These are phyloP conservation scores for Monosporascus sp. DNA, from an alignment of 2,329 filamentous ascomycete species.

Conservation along the genomic window DNA sequence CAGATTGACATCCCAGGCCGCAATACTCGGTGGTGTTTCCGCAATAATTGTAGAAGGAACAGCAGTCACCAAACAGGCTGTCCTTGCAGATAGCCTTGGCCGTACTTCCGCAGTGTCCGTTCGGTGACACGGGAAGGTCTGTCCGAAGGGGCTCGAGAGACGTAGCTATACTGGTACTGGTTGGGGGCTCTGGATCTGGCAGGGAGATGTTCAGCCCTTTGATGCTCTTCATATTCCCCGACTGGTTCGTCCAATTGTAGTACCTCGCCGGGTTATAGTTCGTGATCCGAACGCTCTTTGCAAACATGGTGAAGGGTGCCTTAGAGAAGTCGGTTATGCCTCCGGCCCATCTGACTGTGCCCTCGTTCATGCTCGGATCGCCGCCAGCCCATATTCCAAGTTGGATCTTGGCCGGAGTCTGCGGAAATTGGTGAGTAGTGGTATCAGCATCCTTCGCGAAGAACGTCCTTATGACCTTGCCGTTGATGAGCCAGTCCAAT, in stretches of 20 bases:
- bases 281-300: slow-evolving; percentile 12
- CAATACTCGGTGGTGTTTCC: slow-evolving; percentile 9
- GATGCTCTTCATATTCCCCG: slow-evolving; percentile 8
- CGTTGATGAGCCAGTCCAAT: slow-evolving; percentile 13
- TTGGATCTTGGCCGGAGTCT: slow-evolving; percentile 14
- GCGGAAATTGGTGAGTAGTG: slow-evolving; percentile 11
- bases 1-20: slow-evolving; percentile 6
- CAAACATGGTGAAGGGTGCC: slow-evolving; percentile 12
- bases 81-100: slow-evolving; percentile 4
- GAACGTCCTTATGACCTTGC: slow-evolving; percentile 12
- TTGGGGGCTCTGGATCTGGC: background rate
- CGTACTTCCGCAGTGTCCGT: slow-evolving; percentile 5
- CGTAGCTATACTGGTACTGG: background rate
- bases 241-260: slow-evolving; percentile 15
- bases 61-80: slow-evolving; percentile 8
- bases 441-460: slow-evolving; percentile 5
- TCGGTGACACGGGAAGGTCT: slow-evolving; percentile 5
- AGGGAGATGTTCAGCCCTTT: slow-evolving; percentile 5
- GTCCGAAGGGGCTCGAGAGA: slow-evolving; percentile 3
- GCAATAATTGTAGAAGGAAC: slow-evolving; percentile 8
- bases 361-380: slow-evolving; percentile 9
- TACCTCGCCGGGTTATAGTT: slow-evolving; percentile 15
- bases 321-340: slow-evolving; percentile 11
- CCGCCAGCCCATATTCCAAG: slow-evolving; percentile 15
- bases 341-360: slow-evolving; percentile 13